phyloP scores from a whole-genome alignment of 345 rosid species.

The Corymbia maculata region DNA sequence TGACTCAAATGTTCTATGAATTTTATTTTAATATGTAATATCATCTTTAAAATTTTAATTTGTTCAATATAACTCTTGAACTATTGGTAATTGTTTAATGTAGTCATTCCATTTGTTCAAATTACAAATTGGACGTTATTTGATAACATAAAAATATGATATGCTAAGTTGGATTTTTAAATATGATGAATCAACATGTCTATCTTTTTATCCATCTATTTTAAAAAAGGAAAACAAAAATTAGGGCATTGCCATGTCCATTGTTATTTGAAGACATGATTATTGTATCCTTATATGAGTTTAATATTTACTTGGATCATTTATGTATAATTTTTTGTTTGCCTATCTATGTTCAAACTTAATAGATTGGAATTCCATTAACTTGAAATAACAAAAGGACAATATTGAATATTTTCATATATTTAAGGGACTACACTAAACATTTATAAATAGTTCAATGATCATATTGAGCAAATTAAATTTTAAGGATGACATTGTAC shows the following conservation, averaged over 20 bases:
- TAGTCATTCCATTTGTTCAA: neutral
- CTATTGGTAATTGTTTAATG: neutral
- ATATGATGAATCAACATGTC: neutral
- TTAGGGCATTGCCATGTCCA: neutral
- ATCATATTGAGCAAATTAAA: neutral
- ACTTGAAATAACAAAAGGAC: neutral
- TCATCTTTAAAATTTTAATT: neutral
- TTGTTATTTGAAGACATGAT: neutral
- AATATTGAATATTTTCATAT: neutral
- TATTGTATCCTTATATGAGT: neutral
- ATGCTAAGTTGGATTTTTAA: neutral
- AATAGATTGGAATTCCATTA: neutral
- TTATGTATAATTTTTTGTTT: neutral
- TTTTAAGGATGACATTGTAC: fast-evolving
- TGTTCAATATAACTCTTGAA: neutral
- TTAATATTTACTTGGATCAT: neutral
- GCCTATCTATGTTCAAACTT: neutral
- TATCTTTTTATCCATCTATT: neutral
- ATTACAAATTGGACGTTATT: neutral
- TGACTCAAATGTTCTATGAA: neutral
- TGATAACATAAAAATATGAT: neutral
- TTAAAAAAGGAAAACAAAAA: neutral
- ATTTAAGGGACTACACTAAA: neutral
- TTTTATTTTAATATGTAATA: no score
- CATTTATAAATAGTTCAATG: neutral